A percentile compares a stretch with the other conserved stretches of the same genome.
Conservation (phyloP, 225 moss, liverwort and hornwort genomes). For the Polytrichum formosum region DNA sequence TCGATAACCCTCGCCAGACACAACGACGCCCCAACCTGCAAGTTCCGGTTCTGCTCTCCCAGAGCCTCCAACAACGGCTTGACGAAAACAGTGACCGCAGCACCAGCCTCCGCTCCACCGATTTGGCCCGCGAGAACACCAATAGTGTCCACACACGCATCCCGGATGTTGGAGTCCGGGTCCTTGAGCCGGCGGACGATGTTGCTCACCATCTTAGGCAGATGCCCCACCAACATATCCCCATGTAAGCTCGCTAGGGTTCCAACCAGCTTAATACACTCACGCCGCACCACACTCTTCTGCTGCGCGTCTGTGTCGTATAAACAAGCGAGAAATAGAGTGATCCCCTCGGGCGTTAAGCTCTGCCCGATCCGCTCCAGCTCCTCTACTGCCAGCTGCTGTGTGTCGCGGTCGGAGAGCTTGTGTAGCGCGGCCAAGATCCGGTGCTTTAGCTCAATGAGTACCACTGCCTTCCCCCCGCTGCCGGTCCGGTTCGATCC, state of each 20-base stretch:
- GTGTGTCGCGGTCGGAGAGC: slow-evolving; percentile 78
- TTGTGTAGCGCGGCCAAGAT: slow-evolving; percentile 77
- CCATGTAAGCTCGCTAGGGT: slow-evolving; percentile 62
- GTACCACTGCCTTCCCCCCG: slow-evolving; percentile 20
- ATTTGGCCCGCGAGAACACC: slow-evolving; percentile 64
- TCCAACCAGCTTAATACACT: slow-evolving; percentile 75
- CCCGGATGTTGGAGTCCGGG: slow-evolving; percentile 72
- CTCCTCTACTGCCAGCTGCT: slow-evolving; percentile 88
- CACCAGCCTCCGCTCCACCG: slow-evolving; percentile 31
- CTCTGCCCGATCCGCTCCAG: slow-evolving; percentile 62
- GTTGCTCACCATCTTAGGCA: slow-evolving; percentile 76
- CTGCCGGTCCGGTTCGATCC: background rate
- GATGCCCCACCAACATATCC: slow-evolving; percentile 57
- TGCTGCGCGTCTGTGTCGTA: slow-evolving; percentile 87
- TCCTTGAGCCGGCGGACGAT: slow-evolving; percentile 87
- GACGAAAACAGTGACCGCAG: slow-evolving; percentile 40
- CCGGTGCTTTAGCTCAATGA: slow-evolving; percentile 73
- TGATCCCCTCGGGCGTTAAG: slow-evolving; percentile 59
- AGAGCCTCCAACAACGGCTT: slow-evolving; percentile 84
- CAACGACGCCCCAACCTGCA: slow-evolving; percentile 76
- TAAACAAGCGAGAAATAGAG: slow-evolving; percentile 68
- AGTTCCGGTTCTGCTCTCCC: slow-evolving; percentile 63
- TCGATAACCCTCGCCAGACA: slow-evolving; percentile 75
- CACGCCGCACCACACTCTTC: slow-evolving; percentile 71
- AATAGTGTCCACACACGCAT: slow-evolving; percentile 80